Conservation (phyloP, 2,329 filamentous ascomycete species). For the Stagonosporopsis cucurbitacearum region DNA sequence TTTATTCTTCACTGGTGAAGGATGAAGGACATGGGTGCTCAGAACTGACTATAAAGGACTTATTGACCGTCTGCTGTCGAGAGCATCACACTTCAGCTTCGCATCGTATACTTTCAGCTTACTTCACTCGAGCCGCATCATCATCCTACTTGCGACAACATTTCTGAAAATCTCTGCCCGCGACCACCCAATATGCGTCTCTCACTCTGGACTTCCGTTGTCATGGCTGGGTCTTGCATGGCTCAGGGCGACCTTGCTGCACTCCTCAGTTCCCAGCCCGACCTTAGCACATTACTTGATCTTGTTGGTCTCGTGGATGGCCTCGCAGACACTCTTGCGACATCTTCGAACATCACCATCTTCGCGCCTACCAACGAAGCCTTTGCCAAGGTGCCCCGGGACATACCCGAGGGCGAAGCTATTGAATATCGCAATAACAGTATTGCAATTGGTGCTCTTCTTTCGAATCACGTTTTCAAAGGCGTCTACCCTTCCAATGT, state of each 20-base stretch:
- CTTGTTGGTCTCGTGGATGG: constrained; percentile 50
- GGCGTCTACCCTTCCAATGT: constrained; percentile 54
- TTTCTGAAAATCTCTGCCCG: background rate
- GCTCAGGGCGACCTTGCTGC: constrained; percentile 42
- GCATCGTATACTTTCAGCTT: background rate
- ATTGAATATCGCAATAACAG: constrained; percentile 44
- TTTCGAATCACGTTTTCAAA: constrained; percentile 64
- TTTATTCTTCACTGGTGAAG: constrained; percentile 1
- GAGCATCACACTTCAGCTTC: constrained; percentile 4
- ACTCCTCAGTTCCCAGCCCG: constrained; percentile 39
- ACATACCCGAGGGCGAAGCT: constrained; percentile 34
- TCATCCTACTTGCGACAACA: background rate
- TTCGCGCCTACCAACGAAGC: constrained; percentile 64
- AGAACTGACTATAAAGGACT: constrained; percentile 18
- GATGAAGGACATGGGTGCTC: background rate
- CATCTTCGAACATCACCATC: constrained; percentile 60
- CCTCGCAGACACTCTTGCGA: constrained; percentile 47
- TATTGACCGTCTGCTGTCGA: background rate
- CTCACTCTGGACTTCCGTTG: constrained; percentile 24
- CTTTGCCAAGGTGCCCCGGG: constrained; percentile 38
- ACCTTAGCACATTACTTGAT: constrained; percentile 42
- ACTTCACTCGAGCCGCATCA: background rate
- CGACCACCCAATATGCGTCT: constrained; percentile 27
- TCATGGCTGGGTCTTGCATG: constrained; percentile 31
- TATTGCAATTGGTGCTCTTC: constrained; percentile 52